These are phyloP conservation scores for Trypanosoma rangeli DNA, from an alignment of 208 protist species.

Conservation along the genomic window DNA sequence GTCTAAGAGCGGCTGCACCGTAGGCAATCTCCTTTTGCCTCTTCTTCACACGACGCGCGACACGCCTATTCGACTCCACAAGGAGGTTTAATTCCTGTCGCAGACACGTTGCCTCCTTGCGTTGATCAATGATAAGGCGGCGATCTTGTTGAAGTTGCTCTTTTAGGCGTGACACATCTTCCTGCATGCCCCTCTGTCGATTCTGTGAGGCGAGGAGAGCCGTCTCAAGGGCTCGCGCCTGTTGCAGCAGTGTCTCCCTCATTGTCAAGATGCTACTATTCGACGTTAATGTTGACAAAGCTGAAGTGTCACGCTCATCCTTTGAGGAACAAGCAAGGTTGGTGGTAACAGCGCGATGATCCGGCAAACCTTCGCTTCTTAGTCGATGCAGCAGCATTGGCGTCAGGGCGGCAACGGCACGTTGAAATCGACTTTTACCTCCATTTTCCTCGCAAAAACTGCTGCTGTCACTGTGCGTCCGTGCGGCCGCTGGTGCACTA, in stretches of 20 bases:
- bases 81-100: slow-evolving; percentile 39
- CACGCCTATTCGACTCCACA: slow-evolving; percentile 17
- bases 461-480: not conserved
- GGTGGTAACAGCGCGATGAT: not conserved
- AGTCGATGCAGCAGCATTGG: slow-evolving; percentile 19
- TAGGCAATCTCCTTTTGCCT: slow-evolving; percentile 73
- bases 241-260: slow-evolving; percentile 45
- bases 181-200: slow-evolving; percentile 37
- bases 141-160: slow-evolving; percentile 66
- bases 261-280: slow-evolving; percentile 6
- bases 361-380: not conserved
- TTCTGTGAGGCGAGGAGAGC: slow-evolving; percentile 46
- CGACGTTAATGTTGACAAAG: not conserved
- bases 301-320: slow-evolving; percentile 1
- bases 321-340: not conserved
- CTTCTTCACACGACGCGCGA: slow-evolving; percentile 43
- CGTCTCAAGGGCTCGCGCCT: slow-evolving; percentile 46
- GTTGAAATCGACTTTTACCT: slow-evolving; percentile 11
- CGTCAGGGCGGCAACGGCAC: slow-evolving; percentile 20
- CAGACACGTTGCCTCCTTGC: slow-evolving; percentile 43
- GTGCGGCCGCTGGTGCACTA: not conserved
- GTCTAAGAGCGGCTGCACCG: slow-evolving; percentile 54
- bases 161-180: slow-evolving; percentile 29
- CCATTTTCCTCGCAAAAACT: slow-evolving; percentile 13
- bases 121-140: slow-evolving; percentile 62